These are phyloP conservation scores for Gossypium gossypioides DNA, from an alignment of 441 rosid genomes.

Conservation along the genomic window DNA sequence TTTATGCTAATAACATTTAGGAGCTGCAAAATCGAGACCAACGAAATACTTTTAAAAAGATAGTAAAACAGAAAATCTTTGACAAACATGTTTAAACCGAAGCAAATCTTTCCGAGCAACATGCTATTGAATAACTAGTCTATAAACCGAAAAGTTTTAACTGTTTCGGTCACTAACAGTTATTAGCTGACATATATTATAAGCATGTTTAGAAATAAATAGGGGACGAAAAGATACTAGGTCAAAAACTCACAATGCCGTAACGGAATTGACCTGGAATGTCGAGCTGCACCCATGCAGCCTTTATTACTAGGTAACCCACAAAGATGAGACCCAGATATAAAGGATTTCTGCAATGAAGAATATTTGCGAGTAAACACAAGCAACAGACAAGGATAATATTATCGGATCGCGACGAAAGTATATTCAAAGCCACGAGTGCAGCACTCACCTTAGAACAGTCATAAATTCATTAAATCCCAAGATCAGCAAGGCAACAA, in stretches of 20 bases:
- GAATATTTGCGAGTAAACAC: conserved; percentile 14
- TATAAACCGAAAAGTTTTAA: background rate
- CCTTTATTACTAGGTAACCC: conserved; percentile 61
- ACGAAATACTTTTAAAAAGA: background rate
- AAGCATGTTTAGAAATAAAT: background rate
- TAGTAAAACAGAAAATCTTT: background rate
- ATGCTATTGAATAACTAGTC: background rate
- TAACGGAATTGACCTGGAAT: conserved; percentile 64
- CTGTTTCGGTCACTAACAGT: background rate
- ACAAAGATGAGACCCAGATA: conserved; percentile 61
- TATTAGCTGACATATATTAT: background rate
- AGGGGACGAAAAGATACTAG: background rate
- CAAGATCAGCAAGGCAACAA: conserved; percentile 63
- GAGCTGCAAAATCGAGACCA: background rate
- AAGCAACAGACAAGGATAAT: background rate
- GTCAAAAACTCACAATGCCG: conserved; percentile 57
- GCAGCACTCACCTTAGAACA: conserved; percentile 56
- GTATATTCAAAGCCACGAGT: conserved; percentile 1
- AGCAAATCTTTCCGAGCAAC: background rate
- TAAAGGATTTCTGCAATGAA: conserved; percentile 72
- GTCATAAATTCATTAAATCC: conserved; percentile 98
- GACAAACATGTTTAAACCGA: background rate
- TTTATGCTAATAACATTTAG: background rate
- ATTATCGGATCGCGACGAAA: conserved; percentile 5
- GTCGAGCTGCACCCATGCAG: conserved; percentile 88